These are phyloP conservation scores for Mesembryanthemum crystallinum DNA, from an alignment of 148 eudicot genomes.

Conservation along the genomic window DNA sequence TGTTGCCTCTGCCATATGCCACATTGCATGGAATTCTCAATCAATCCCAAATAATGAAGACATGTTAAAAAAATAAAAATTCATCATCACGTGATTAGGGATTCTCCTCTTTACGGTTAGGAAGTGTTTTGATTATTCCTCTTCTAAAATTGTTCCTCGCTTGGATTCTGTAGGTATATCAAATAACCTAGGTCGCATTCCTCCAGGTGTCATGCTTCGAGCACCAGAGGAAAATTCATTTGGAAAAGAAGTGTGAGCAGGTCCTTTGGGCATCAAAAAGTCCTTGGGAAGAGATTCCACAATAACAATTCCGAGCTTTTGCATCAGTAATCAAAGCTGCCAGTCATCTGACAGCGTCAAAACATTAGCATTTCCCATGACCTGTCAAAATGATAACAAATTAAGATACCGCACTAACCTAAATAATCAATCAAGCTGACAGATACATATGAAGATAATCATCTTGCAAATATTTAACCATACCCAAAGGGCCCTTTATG, in stretches of 20 bases:
- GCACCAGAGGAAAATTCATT: conserved; percentile 46
- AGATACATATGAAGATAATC: not conserved
- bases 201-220: conserved; percentile 62
- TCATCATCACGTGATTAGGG: not conserved
- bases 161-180: conserved; percentile 61
- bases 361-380: conserved; percentile 95
- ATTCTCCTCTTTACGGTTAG: conserved; percentile 48
- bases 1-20: conserved; percentile 23
- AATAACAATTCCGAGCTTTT: conserved; percentile 74
- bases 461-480: conserved; percentile 9
- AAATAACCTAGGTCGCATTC: conserved; percentile 60
- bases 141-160: conserved; percentile 72
- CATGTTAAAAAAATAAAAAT: not conserved
- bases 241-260: conserved; percentile 42
- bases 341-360: conserved; percentile 87
- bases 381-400: conserved; percentile 41
- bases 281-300: conserved; percentile 97
- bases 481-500: conserved; percentile 98
- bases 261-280: conserved; percentile 51
- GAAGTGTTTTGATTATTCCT: conserved; percentile 52
- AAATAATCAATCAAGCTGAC: not conserved
- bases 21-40: conserved; percentile 38
- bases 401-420: conserved; percentile 1
- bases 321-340: conserved; percentile 83
- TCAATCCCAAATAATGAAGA: not conserved